Base-by-base conservation (phyloP, 805 yeast species). In the Candida mattraensis region DNA sequence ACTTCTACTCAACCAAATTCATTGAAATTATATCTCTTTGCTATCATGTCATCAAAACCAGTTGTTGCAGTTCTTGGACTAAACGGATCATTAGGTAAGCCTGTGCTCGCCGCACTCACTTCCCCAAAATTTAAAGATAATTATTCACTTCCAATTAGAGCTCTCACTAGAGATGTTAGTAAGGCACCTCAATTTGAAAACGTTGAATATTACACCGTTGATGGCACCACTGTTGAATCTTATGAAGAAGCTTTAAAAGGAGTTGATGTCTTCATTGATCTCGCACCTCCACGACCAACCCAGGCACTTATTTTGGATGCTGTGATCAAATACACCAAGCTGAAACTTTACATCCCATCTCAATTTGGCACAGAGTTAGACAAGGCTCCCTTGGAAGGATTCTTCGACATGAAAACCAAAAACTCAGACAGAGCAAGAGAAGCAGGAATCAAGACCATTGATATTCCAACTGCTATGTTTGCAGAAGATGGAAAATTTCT, bases 311-410 rank as follows among this genome's bases (percentile, higher is more conserved):
- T 60, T n/a, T 39, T 69, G 21, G 74, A 70, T 30, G 67, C 71
- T 6, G 69, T 69, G 3, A 51, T 54, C 7, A 56, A 50, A 19
- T 65, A 63, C 33, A 30, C 40, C 18, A 40, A 43, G 14, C 75
- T 77, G 32, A 70, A 71, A 50, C 51, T 76, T 21, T 78, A 67
- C 59, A 69, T 78, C 44, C 82, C 83, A 20, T 71, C 81, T 2
- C 83, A 78, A 48, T 80, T 73, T 47, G 87, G 86, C 25, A 48
- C 64, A 15, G 77, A 76, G 35, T 32, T 67, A 12, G 51, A 44
- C 3, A 59, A 51, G 7, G 53, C 54, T 14, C 47, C 47, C 4
- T 28, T 46, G 15, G 31, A 38, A 5, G 36, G 29, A n/a, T 39
- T 45, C 21, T 39, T 45, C 14, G 30, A 18, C 2, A 18, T 35